Evolutionary conservation across 2,329 filamentous ascomycete species (phyloP).

Genomic region (Botrytis paeoniae): DNA sequence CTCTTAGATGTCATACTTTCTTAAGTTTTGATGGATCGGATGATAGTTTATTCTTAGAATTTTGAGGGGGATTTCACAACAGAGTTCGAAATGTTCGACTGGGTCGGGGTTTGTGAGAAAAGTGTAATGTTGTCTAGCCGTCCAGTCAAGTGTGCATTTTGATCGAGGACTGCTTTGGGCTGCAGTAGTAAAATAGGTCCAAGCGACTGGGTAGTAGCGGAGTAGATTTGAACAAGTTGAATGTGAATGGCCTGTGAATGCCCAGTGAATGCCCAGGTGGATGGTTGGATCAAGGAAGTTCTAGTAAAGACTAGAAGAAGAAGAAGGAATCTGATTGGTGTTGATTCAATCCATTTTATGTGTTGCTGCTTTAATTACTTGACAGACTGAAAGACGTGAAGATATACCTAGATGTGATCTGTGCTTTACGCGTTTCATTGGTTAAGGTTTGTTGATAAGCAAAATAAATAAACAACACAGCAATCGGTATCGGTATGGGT

Average conservation of each 20-base stretch:
- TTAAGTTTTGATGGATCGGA: neutral
- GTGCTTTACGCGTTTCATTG: slow-evolving; percentile 10
- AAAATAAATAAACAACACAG: neutral
- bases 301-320: neutral
- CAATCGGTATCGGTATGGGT: neutral
- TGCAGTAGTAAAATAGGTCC: neutral
- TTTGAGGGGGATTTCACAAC: neutral
- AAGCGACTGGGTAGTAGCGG: neutral
- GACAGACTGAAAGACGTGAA: too few relatives aligned
- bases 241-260: neutral
- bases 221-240: neutral
- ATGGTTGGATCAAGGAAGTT: neutral
- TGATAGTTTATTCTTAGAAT: neutral
- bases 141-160: neutral
- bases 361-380: neutral
- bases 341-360: neutral
- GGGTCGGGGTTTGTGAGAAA: neutral
- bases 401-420: neutral
- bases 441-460: neutral
- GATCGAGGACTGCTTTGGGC: neutral
- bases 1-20: neutral
- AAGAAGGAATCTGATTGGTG: neutral
- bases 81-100: neutral
- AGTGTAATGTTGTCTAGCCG: neutral
- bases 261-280: neutral